phyloP scores from a whole-genome alignment of 306 rosid genomes.

The Medicago lupulina region DNA sequence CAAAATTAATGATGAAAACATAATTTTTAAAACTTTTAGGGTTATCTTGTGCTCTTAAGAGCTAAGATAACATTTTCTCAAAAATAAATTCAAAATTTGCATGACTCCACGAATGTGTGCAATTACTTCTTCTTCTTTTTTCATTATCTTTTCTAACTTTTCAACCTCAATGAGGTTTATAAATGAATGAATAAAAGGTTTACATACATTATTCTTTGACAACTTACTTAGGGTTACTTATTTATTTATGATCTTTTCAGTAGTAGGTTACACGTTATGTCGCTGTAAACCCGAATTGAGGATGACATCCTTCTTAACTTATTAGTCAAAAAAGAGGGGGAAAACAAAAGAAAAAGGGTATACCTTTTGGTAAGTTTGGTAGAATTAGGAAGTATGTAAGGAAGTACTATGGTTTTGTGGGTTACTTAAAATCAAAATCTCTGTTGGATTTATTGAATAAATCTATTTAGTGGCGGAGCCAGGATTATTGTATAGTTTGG shows the following conservation, averaged over 20 bases:
- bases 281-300: not conserved
- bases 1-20: too few relatives aligned
- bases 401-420: not conserved
- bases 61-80: too few relatives aligned
- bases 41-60: too few relatives aligned
- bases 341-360: not conserved
- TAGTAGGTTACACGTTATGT: not conserved
- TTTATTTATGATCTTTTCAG: not conserved
- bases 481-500: too few relatives aligned
- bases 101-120: too few relatives aligned
- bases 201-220: not conserved
- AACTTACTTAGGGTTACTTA: not conserved
- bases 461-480: too few relatives aligned
- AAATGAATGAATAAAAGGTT: not conserved
- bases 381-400: not conserved
- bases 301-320: not conserved
- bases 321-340: conserved; percentile 11
- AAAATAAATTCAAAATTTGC: too few relatives aligned
- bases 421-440: not conserved
- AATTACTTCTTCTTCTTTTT: too few relatives aligned
- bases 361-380: not conserved
- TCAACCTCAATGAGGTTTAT: not conserved
- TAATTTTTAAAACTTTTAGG: too few relatives aligned
- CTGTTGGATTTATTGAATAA: not conserved
- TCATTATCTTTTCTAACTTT: too few relatives aligned